Conservation (phyloP, 2,329 filamentous ascomycete genomes). For the Aspergillus terreus region DNA sequence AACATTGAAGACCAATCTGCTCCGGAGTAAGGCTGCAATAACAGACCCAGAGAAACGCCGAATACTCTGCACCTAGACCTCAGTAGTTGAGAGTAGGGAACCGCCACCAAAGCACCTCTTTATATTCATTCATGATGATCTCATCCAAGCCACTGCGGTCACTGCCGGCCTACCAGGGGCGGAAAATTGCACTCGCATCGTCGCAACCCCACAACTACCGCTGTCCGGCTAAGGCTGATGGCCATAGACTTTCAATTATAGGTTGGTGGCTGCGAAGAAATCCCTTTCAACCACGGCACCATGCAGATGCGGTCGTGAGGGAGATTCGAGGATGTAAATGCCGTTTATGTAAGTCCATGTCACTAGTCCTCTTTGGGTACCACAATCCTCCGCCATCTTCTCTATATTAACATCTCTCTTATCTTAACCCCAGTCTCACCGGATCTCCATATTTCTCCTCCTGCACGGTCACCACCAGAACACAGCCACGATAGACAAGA, state of each 20-base stretch:
- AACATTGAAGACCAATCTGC: too few relatives aligned
- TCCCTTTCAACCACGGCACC: too few relatives aligned
- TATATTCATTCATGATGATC: background rate
- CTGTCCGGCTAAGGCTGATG: background rate
- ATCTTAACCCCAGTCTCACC: background rate
- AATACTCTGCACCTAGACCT: too few relatives aligned
- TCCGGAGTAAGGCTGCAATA: too few relatives aligned
- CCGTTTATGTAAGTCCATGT: background rate
- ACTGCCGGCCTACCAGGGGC: background rate
- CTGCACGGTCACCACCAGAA: background rate
- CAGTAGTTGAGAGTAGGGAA: too few relatives aligned
- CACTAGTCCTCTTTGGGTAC: background rate
- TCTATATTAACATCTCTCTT: background rate
- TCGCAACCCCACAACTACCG: background rate
- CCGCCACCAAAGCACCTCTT: background rate
- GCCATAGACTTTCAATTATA: background rate
- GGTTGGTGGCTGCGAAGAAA: background rate
- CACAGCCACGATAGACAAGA: slow-evolving; percentile 5
- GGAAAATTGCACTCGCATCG: background rate
- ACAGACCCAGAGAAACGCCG: too few relatives aligned
- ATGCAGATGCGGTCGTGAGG: too few relatives aligned
- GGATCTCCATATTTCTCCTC: slow-evolving; percentile 1
- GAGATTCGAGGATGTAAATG: background rate
- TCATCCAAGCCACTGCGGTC: background rate
- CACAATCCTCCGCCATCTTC: background rate